Percentiles rank a stretch among this genome's conserved stretches.
phyloP scores from a whole-genome alignment of 2,329 filamentous ascomycete genomes.

The Didymella glomerata region DNA sequence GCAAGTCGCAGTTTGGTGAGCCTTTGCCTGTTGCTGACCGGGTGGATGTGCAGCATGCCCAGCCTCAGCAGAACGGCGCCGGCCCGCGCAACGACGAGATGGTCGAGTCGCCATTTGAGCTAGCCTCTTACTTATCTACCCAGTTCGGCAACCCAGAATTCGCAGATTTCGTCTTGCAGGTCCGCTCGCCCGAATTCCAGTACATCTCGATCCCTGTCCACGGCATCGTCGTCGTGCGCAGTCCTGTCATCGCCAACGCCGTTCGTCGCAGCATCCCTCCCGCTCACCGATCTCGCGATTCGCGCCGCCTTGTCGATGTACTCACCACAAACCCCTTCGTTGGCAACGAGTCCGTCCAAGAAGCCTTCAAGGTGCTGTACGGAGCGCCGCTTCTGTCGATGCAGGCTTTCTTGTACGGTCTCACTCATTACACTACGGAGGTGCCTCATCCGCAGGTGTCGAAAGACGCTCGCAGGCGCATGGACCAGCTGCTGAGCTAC shows the following conservation, averaged over 20 bases:
- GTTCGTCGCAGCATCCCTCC: slow-evolving; percentile 34
- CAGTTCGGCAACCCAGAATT: slow-evolving; percentile 49
- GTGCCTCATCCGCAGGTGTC: slow-evolving; percentile 32
- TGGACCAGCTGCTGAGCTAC: slow-evolving; percentile 63
- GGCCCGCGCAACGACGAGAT: slow-evolving; percentile 27
- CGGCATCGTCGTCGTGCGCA: slow-evolving; percentile 47
- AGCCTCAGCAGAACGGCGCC: slow-evolving; percentile 32
- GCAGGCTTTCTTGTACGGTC: slow-evolving; percentile 40
- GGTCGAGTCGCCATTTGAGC: slow-evolving; percentile 40
- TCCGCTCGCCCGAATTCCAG: slow-evolving; percentile 40
- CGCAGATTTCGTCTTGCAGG: slow-evolving; percentile 49
- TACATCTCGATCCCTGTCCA: slow-evolving; percentile 48
- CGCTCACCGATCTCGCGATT: slow-evolving; percentile 35
- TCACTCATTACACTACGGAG: slow-evolving; percentile 39
- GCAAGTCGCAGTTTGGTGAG: slow-evolving; percentile 41
- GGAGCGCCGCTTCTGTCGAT: slow-evolving; percentile 43
- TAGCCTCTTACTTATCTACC: slow-evolving; percentile 44
- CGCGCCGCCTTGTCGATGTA: slow-evolving; percentile 39
- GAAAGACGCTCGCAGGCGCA: slow-evolving; percentile 46
- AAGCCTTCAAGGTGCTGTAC: slow-evolving; percentile 50
- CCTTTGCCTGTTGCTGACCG: slow-evolving; percentile 30
- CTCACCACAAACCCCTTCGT: slow-evolving; percentile 40
- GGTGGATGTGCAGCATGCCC: slow-evolving; percentile 31
- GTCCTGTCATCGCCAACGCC: slow-evolving; percentile 44
- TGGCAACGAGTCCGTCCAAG: slow-evolving; percentile 42